phyloP scores from a whole-genome alignment of 495 filamentous ascomycete species.

The Astrocystis sublimbata region DNA sequence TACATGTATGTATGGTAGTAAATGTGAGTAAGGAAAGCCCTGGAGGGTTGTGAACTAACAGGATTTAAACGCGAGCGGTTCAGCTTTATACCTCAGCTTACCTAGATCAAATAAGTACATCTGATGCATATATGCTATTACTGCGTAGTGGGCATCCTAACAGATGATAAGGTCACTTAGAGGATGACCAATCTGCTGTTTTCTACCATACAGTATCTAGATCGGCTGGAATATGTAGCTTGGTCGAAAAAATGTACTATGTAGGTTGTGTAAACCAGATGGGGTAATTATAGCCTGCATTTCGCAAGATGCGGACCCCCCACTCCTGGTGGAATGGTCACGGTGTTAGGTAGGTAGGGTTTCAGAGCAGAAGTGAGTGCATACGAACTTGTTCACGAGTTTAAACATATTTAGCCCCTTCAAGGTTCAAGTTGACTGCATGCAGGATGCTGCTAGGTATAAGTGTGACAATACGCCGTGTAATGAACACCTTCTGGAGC shows the following conservation, averaged over 20 bases:
- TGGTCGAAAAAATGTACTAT: too few relatives aligned
- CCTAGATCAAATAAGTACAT: too few relatives aligned
- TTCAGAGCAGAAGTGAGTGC: constrained; percentile 16
- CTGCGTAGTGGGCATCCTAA: too few relatives aligned
- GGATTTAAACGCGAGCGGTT: not conserved
- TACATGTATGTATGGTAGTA: not conserved
- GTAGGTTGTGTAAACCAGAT: too few relatives aligned
- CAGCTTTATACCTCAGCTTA: not conserved
- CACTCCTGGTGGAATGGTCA: constrained; percentile 10
- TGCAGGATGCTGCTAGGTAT: not conserved
- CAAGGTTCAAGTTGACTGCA: too few relatives aligned
- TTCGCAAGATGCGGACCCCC: constrained; percentile 8
- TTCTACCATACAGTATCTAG: too few relatives aligned
- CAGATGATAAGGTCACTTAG: too few relatives aligned
- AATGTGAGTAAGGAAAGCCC: too few relatives aligned
- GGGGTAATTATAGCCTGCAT: constrained; percentile 14
- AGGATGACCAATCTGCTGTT: too few relatives aligned
- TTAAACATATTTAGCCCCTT: constrained; percentile 13
- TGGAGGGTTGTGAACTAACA: constrained; percentile 4
- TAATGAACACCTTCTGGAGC: not conserved
- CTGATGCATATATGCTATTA: too few relatives aligned
- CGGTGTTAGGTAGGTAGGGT: too few relatives aligned
- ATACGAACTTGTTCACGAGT: constrained; percentile 18
- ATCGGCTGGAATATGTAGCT: not conserved
- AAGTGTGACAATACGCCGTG: not conserved